phyloP scores from a whole-genome alignment of 1,139 yeast species.

The Yamadazyma triangularis region DNA sequence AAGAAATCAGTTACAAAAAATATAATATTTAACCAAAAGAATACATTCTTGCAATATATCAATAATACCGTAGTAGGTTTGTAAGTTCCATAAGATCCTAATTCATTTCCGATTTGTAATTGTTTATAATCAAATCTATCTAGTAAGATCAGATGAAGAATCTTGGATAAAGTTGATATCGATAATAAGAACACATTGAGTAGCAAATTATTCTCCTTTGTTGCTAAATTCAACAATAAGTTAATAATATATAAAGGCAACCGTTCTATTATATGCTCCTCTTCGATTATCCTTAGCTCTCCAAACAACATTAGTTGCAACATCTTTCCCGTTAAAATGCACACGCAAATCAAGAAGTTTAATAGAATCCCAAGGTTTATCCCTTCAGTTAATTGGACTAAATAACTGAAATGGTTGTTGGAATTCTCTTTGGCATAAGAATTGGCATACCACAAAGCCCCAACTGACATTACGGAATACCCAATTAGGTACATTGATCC shows the following conservation, averaged over 20 bases:
- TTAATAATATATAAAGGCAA: conserved; percentile 56
- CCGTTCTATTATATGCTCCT: conserved; percentile 70
- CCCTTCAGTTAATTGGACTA: conserved; percentile 33
- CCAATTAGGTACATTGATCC: conserved; percentile 19
- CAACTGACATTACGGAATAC: conserved; percentile 22
- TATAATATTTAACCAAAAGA: conserved; percentile 30
- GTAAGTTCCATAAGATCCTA: conserved; percentile 22
- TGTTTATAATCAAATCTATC: conserved; percentile 58
- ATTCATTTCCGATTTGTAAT: conserved; percentile 29
- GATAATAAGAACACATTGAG: conserved; percentile 41
- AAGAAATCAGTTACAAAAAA: conserved; percentile 48
- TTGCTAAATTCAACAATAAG: conserved; percentile 60
- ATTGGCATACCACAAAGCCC: conserved; percentile 23
- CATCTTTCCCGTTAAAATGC: conserved; percentile 36
- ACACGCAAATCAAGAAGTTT: conserved; percentile 30
- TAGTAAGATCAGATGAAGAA: conserved; percentile 68
- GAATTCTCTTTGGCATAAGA: conserved; percentile 23
- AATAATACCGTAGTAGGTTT: conserved; percentile 26
- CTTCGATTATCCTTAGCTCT: conserved; percentile 66
- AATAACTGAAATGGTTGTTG: conserved; percentile 23
- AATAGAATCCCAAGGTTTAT: conserved; percentile 27
- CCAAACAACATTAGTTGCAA: conserved; percentile 64
- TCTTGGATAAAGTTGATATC: conserved; percentile 51
- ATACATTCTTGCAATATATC: conserved; percentile 14
- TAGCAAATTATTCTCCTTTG: conserved; percentile 43